These are phyloP conservation scores for Fusarium sp. DNA, from an alignment of 2,329 filamentous ascomycete species.

Conservation along the genomic window DNA sequence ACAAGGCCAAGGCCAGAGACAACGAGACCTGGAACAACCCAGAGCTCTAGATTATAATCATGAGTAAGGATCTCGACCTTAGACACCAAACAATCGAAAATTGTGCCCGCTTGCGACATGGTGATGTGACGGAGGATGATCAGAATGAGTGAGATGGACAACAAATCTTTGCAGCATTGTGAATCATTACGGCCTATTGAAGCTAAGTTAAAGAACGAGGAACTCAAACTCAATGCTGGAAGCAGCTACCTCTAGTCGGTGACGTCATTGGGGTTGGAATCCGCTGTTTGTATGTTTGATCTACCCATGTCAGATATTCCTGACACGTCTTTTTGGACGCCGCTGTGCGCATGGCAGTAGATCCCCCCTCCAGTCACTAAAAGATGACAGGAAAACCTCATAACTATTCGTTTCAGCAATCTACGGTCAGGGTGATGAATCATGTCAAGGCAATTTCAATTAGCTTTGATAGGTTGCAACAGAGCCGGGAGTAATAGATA, in stretches of 20 bases:
- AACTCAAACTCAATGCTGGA: fast-evolving
- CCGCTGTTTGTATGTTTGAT: not conserved
- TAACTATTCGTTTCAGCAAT: no score
- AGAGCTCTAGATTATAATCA: not conserved
- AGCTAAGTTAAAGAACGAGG: not conserved
- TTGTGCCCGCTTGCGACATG: not conserved
- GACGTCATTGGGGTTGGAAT: not conserved
- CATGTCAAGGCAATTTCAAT: not conserved
- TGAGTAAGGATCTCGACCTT: not conserved
- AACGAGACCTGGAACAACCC: not conserved
- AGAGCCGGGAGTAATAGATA: not conserved
- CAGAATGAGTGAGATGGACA: not conserved
- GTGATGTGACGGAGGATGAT: not conserved
- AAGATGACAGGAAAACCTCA: not conserved
- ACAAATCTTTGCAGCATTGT: not conserved
- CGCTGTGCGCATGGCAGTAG: no score
- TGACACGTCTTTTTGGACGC: not conserved
- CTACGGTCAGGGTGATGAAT: no score
- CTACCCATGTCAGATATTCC: not conserved
- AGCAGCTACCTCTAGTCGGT: not conserved
- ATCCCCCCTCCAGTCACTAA: not conserved
- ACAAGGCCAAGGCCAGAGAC: not conserved
- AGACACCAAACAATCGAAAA: not conserved
- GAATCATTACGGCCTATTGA: not conserved
- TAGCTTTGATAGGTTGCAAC: not conserved